Evolutionary conservation across 441 rosid genomes (phyloP), one percentile per base, ranked within the genome.

Genomic region (Syzygium syzygioides): DNA sequence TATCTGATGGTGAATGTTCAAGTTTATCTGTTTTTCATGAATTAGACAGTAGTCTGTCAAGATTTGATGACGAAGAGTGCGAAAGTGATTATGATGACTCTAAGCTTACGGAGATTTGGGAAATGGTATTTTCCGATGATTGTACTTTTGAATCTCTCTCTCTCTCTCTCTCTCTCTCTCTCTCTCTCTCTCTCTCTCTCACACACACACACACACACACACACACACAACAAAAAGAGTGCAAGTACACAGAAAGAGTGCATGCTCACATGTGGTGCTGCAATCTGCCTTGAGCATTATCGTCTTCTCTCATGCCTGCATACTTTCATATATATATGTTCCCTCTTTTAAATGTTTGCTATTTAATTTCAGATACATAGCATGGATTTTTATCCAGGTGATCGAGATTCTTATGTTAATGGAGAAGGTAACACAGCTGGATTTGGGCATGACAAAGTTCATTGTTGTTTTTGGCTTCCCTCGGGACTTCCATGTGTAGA

Each of bases 61-160:
- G 88, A 87, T 54, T 87, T 20, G 91, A 90, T 85, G 79, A 83
- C 30, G 87, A 87, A 9, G 92, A 92, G 86, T 87, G 85, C 41
- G 93, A 92, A 85, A 92, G 91, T 57, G 93, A 90, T 87, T 14
- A n/a, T 45, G 83, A 85, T 14, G 60, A 76, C 48, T 76, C 83
- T 76, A 76, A 76, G 52, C 83, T 76, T 13, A 41, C 50, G 15
- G n/a, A 76, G n/a, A 76, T 76, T 76, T 23, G 83, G 83, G 28
- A 76, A 76, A 76, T 41, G 83, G 83, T 76, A 76, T 76, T 23
- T 76, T 37, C n/a, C n/a, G 15, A 76, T 23, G 18, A 76, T 41
- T 41, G 52, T 41, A 1, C 83, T 76, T 76, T 1, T 41, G 83
- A 76, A 11, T 37, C 5, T 19, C 45, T 1, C 45, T 19, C 45